phyloP scores from a whole-genome alignment of 805 yeast species.

The Tetrapisispora fleetii region DNA sequence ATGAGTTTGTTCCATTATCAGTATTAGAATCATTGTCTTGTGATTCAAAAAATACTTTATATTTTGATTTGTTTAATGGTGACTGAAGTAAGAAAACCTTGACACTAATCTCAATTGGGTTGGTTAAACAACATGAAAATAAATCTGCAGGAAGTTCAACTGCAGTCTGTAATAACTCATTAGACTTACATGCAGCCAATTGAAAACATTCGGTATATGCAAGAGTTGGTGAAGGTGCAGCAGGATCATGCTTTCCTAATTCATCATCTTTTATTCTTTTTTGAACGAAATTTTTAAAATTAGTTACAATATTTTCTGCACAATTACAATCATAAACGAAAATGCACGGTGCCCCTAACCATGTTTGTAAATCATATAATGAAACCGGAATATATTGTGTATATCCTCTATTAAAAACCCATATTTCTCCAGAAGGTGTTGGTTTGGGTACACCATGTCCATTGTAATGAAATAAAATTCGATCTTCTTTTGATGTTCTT shows the following conservation, averaged over 20 bases:
- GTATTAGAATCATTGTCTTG: constrained; percentile 17
- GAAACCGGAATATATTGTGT: constrained; percentile 97
- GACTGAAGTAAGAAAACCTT: constrained; percentile 85
- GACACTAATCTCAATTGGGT: constrained; percentile 90
- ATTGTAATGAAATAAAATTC: constrained; percentile 88
- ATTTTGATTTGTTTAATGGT: constrained; percentile 42
- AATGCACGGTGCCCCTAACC: constrained; percentile 97
- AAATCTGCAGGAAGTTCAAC: constrained; percentile 94
- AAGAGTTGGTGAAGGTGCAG: constrained; percentile 35
- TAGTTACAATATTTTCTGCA: constrained; percentile 86
- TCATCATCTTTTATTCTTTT: constrained; percentile 82
- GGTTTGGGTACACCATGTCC: constrained; percentile 99
- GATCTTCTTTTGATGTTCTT: constrained; percentile 84
- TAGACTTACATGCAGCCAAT: constrained; percentile 81
- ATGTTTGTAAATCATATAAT: constrained; percentile 85
- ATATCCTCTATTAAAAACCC: constrained; percentile 96
- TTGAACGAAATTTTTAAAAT: constrained; percentile 82
- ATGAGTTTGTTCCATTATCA: constrained; percentile 2
- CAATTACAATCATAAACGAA: constrained; percentile 90
- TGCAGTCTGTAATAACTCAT: constrained; percentile 82
- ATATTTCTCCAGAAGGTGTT: constrained; percentile 89
- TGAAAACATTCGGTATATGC: constrained; percentile 80
- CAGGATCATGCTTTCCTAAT: constrained; percentile 38
- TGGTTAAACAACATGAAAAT: constrained; percentile 89
- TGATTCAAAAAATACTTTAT: constrained; percentile 32